phyloP scores from a whole-genome alignment of 225 moss, liverwort and hornwort genomes.

The Climacium dendroides region DNA sequence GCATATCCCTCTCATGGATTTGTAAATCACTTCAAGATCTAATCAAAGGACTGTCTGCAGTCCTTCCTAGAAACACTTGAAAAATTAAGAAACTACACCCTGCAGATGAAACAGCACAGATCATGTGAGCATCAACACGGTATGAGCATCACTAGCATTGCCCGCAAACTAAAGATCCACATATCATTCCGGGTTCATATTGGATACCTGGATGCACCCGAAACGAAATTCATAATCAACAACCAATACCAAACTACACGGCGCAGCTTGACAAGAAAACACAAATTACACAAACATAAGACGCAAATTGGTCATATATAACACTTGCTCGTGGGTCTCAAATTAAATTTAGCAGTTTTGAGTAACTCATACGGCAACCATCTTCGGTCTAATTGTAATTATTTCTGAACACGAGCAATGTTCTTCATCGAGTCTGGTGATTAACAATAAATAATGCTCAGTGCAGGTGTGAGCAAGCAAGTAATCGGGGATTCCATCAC shows the following conservation, averaged over 20 bases:
- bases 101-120: neutral
- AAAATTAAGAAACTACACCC: neutral
- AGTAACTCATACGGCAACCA: neutral
- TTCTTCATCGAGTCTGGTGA: neutral
- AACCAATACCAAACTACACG: neutral
- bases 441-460: neutral
- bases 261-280: too few relatives aligned
- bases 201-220: neutral
- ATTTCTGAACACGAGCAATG: neutral
- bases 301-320: too few relatives aligned
- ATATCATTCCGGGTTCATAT: neutral
- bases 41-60: rapidly evolving
- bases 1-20: neutral
- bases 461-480: neutral
- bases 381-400: too few relatives aligned
- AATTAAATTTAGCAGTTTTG: neutral
- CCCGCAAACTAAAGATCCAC: neutral
- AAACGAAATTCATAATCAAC: neutral
- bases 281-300: too few relatives aligned
- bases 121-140: neutral
- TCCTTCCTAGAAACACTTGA: neutral
- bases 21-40: neutral
- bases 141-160: neutral
- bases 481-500: neutral
- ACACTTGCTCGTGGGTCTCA: neutral